Evolutionary conservation across 2,329 filamentous ascomycete genomes (phyloP).

Genomic region (Cytospora piceae): DNA sequence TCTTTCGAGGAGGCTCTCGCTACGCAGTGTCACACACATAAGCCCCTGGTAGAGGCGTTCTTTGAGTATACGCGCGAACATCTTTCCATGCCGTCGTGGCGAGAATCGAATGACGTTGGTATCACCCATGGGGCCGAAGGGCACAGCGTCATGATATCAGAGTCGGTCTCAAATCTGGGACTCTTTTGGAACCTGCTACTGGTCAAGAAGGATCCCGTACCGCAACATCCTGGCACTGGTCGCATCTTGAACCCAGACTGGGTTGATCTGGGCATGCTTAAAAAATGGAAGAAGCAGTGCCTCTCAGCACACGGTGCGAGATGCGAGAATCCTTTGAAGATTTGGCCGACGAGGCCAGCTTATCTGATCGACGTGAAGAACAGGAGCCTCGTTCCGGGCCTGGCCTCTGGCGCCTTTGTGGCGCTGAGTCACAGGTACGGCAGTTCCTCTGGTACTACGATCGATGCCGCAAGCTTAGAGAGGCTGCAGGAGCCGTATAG

Average conservation of each 20-base stretch:
- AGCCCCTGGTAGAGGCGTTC: neutral
- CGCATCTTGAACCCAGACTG: neutral
- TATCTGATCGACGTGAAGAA: conserved; percentile 7
- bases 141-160: neutral
- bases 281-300: conserved; percentile 3
- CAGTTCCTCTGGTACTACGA: neutral
- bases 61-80: neutral
- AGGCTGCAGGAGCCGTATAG: neutral
- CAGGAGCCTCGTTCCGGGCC: neutral
- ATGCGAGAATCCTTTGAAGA: conserved; percentile 2
- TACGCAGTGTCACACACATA: conserved; percentile 1
- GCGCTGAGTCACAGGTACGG: conserved; percentile 19
- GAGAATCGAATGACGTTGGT: neutral
- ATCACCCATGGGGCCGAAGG: neutral
- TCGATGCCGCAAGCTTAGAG: neutral
- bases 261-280: conserved; percentile 1
- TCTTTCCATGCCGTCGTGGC: neutral
- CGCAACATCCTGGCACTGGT: neutral
- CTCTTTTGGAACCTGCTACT: neutral
- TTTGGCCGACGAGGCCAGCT: neutral
- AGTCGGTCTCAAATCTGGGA: neutral
- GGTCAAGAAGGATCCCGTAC: neutral
- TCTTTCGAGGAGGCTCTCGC: conserved; percentile 7
- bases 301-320: neutral
- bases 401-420: neutral